Evolutionary conservation across 2,329 filamentous ascomycete genomes (phyloP).

Genomic region (Aspergillus ibericus): DNA sequence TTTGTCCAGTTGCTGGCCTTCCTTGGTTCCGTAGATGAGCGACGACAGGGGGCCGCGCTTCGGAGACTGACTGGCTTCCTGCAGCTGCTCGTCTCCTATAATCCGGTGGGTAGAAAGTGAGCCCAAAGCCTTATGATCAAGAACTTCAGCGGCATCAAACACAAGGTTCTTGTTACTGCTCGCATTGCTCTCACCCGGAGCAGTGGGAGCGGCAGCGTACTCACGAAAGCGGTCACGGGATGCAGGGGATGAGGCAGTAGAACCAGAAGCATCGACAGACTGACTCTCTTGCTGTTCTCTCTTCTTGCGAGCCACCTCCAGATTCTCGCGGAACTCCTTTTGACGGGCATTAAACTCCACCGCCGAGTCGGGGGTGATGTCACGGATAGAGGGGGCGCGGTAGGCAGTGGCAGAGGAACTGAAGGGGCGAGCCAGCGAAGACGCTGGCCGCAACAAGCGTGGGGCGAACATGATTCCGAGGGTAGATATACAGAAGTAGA

Average conservation of each 20-base stretch:
- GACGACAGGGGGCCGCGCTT: conserved; percentile 76
- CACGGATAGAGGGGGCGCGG: conserved; percentile 74
- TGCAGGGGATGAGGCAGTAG: conserved; percentile 38
- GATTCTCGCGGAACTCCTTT: conserved; percentile 79
- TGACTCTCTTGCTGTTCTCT: conserved; percentile 83
- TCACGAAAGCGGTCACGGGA: conserved; percentile 37
- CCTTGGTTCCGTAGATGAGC: conserved; percentile 95
- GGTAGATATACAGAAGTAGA: background rate
- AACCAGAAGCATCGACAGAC: conserved; percentile 54
- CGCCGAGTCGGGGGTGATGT: conserved; percentile 73
- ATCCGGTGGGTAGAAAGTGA: conserved; percentile 58
- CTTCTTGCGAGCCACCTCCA: conserved; percentile 72
- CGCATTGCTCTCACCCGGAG: conserved; percentile 49
- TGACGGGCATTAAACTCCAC: conserved; percentile 79
- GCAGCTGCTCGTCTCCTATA: conserved; percentile 58
- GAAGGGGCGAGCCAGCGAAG: conserved; percentile 58
- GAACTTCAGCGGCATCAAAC: conserved; percentile 42
- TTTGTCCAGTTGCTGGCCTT: conserved; percentile 88
- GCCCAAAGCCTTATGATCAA: conserved; percentile 54
- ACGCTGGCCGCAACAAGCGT: conserved; percentile 52
- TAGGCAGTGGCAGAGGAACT: conserved; percentile 53
- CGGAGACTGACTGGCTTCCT: conserved; percentile 59
- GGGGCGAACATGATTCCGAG: conserved; percentile 40
- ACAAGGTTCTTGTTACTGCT: conserved; percentile 35
- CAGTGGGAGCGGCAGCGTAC: conserved; percentile 43